A percentile compares a stretch with the other conserved stretches of the same genome.
These are phyloP conservation scores for Phytopythium litorale DNA, from an alignment of 352 stramenopile species.

Conservation along the genomic window DNA sequence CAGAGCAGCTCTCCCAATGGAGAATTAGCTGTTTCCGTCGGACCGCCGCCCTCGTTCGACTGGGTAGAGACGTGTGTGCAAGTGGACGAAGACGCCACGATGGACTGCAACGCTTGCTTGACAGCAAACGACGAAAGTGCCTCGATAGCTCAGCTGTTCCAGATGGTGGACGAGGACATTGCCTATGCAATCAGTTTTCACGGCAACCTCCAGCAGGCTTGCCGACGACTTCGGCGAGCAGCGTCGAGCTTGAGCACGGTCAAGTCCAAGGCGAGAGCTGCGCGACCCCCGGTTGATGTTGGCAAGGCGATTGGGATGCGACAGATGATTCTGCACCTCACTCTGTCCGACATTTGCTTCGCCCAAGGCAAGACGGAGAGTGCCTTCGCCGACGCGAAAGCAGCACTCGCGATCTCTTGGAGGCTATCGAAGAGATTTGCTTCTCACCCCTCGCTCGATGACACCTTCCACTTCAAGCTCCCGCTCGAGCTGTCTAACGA, in stretches of 20 bases:
- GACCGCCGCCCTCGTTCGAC: constrained; percentile 19
- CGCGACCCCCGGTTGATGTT: constrained; percentile 1
- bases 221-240: constrained; percentile 21
- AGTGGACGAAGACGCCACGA: not conserved
- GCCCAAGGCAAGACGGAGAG: constrained; percentile 28
- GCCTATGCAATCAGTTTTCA: constrained; percentile 4
- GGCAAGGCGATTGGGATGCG: constrained; percentile 46
- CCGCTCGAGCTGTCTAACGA: constrained; percentile 28
- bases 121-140: not conserved
- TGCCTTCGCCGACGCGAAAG: constrained; percentile 55
- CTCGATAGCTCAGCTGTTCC: constrained; percentile 10
- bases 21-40: constrained; percentile 2
- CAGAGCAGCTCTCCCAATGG: constrained; percentile 5
- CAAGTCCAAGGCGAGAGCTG: constrained; percentile 6
- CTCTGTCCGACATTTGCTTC: constrained; percentile 58
- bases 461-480: constrained; percentile 29
- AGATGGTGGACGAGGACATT: constrained; percentile 35
- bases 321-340: constrained; percentile 41
- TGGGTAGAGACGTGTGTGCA: constrained; percentile 15
- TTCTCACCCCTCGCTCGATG: constrained; percentile 6
- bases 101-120: not conserved
- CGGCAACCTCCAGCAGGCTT: constrained; percentile 14
- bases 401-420: constrained; percentile 62
- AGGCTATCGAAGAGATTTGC: constrained; percentile 52
- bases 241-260: constrained; percentile 5